Evolutionary conservation across 2,329 filamentous ascomycete genomes (phyloP), one percentile per base, ranked within the genome.

Genomic region (Chaetomiaceae sp.): DNA sequence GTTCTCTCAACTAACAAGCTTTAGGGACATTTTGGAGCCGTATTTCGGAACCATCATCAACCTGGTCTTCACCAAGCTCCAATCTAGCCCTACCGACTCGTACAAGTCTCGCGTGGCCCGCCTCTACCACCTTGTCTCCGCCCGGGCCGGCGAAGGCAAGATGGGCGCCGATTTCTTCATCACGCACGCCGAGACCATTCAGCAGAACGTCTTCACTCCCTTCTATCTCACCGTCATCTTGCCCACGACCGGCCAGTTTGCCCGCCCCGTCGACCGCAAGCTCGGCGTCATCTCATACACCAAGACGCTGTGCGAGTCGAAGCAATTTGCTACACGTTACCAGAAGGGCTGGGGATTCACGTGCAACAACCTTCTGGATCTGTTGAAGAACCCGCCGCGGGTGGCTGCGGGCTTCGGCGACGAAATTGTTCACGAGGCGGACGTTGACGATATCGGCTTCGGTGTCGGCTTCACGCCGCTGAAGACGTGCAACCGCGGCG

Each of bases 401-500:
- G 79, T 92, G 4, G 72, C 78, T 6, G 71, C 74, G 14, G 80
- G 85, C 1, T 72, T 78, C 31, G 84, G 85, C 51, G 85, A 89
- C 57, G 89, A 95, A 59, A 73, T 88, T 44, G 85, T 95, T 56
- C 81, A 83, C 10, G 93, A 97, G 65, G 85, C 89, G 3, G 92
- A 97, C 62, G 87, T 96, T 21, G 93, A 99, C 62, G 93, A 99
- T 66, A 83, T 96, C 59, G 86, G 89, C 23, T 99, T 99, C 64
- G 93, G 93, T 21, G 84, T 96, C 58, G 92, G 90, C 8, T 99
- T 95, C 70, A 97, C 93, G 0, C 85, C 88, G 27, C 79, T 99
- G 56, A 95, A 92, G 72, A 96, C 92, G 0, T 93, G 92, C 73
- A 89, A 86, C 66, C 83, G 83, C 53, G 74, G 81, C 4, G 72